A percentile compares a stretch with the other conserved stretches of the same genome.
Conservation (phyloP, 495 filamentous ascomycete genomes). For the Staphylotrichum longicolle region DNA sequence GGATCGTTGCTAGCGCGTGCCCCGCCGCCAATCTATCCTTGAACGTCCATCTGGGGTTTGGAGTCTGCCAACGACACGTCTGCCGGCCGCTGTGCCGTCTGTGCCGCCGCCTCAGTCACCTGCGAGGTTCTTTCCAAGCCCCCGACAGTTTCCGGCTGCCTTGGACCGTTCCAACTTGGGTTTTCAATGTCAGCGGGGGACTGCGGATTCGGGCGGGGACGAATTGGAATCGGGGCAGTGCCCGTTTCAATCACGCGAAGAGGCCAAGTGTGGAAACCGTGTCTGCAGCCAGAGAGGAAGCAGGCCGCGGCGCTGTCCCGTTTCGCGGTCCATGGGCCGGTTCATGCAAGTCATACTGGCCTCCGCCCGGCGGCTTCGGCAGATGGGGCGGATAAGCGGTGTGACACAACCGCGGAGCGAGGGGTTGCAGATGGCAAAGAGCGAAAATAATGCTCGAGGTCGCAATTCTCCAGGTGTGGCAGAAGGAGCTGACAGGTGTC, state of each 20-base stretch:
- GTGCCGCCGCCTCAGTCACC: not conserved
- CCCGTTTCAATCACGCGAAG: no score
- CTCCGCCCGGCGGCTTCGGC: constrained; percentile 16
- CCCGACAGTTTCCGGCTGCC: not conserved
- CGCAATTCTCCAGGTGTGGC: constrained; percentile 10
- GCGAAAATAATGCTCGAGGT: not conserved
- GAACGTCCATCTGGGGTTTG: not conserved
- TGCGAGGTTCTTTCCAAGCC: constrained; percentile 6
- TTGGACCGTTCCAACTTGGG: not conserved
- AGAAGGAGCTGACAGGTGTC: constrained; percentile 10
- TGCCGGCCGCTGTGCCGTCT: not conserved
- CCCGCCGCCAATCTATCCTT: no score
- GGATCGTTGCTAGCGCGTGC: not conserved
- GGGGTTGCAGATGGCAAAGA: not conserved
- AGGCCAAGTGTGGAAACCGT: not conserved
- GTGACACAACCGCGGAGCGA: constrained; percentile 16
- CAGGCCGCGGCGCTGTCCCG: not conserved
- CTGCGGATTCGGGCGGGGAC: not conserved
- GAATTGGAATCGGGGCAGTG: not conserved
- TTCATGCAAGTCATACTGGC: constrained; percentile 17
- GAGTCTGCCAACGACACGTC: no score
- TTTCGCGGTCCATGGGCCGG: not conserved
- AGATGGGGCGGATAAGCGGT: constrained; percentile 20
- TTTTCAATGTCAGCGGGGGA: not conserved
- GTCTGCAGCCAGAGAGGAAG: not conserved